Percentiles rank a stretch among this genome's conserved stretches.
Evolutionary conservation across 2,329 filamentous ascomycete genomes (phyloP).

Genomic region (Cytospora paraplurivora): DNA sequence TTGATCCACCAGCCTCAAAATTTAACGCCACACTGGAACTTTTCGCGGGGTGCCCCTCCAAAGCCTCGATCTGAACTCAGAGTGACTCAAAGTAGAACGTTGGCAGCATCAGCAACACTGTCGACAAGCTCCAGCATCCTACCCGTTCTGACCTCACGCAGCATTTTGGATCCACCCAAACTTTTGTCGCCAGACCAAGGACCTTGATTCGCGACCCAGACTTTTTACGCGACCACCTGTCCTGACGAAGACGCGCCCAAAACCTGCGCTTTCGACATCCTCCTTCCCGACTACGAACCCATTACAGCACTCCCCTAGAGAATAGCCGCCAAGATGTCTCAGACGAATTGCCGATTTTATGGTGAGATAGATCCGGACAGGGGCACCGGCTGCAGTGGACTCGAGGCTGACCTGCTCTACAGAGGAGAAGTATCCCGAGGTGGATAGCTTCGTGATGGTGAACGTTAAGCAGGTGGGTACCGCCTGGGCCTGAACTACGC

Average conservation of each 20-base stretch:
- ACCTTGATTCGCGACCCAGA: background rate
- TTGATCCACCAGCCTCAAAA: background rate
- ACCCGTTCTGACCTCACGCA: background rate
- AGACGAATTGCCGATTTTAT: slow-evolving; percentile 44
- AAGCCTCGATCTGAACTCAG: slow-evolving; percentile 11
- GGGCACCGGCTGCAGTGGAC: background rate
- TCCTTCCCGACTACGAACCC: slow-evolving; percentile 17
- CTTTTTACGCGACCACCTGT: slow-evolving; percentile 2
- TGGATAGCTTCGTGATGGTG: slow-evolving; percentile 99
- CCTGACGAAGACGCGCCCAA: slow-evolving; percentile 10
- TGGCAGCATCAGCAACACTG: slow-evolving; percentile 2
- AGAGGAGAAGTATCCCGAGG: slow-evolving; percentile 78
- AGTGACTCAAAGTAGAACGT: slow-evolving; percentile 27
- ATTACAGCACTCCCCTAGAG: slow-evolving; percentile 24
- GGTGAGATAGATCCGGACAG: slow-evolving; percentile 30
- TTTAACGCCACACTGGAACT: slow-evolving; percentile 7
- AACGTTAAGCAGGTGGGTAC: slow-evolving; percentile 90
- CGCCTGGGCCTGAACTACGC: background rate
- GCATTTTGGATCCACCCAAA: background rate
- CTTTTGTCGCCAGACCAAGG: background rate
- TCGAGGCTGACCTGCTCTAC: slow-evolving; percentile 42
- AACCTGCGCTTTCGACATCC: slow-evolving; percentile 3
- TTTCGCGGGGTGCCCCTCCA: slow-evolving; percentile 28
- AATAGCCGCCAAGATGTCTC: slow-evolving; percentile 40
- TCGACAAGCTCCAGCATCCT: slow-evolving; percentile 2